Percentiles rank a stretch among this genome's conserved stretches.
These are phyloP conservation scores for Metarhizium rileyi DNA, from an alignment of 2,329 filamentous ascomycete species.

Conservation along the genomic window DNA sequence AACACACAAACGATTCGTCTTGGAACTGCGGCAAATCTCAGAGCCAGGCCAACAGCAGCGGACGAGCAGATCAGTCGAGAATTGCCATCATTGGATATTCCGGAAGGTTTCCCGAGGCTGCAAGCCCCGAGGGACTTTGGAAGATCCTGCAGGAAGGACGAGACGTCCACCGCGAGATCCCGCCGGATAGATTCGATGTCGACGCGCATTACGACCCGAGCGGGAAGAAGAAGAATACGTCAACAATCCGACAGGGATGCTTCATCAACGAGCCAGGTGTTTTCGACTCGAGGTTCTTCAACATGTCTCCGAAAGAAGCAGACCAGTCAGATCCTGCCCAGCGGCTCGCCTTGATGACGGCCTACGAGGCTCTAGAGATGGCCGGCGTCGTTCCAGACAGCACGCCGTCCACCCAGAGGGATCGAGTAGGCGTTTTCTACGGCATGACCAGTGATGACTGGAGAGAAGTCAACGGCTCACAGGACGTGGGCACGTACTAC, in stretches of 20 bases:
- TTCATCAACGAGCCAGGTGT: constrained; percentile 52
- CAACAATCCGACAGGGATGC: background rate
- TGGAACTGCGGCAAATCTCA: no score
- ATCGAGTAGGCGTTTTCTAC: background rate
- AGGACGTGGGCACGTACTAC: constrained; percentile 2
- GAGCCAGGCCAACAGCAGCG: no score
- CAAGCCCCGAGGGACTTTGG: background rate
- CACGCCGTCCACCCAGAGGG: background rate
- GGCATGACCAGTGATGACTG: constrained; percentile 5
- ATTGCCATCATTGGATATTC: constrained; percentile 4
- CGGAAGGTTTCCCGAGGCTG: constrained; percentile 1
- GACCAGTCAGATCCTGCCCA: constrained; percentile 41
- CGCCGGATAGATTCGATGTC: background rate
- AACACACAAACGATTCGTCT: no score
- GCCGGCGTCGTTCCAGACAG: background rate
- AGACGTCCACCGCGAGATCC: background rate
- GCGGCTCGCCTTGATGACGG: background rate
- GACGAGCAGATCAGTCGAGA: background rate
- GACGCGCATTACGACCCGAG: background rate
- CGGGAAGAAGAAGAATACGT: constrained; percentile 1
- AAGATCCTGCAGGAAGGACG: background rate
- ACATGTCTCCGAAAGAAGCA: constrained; percentile 61
- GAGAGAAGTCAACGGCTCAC: background rate
- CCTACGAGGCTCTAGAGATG: constrained; percentile 1
- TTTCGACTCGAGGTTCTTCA: constrained; percentile 61